These are phyloP conservation scores for Xylariales sp. DNA, from an alignment of 2,329 filamentous ascomycete genomes.

Conservation along the genomic window DNA sequence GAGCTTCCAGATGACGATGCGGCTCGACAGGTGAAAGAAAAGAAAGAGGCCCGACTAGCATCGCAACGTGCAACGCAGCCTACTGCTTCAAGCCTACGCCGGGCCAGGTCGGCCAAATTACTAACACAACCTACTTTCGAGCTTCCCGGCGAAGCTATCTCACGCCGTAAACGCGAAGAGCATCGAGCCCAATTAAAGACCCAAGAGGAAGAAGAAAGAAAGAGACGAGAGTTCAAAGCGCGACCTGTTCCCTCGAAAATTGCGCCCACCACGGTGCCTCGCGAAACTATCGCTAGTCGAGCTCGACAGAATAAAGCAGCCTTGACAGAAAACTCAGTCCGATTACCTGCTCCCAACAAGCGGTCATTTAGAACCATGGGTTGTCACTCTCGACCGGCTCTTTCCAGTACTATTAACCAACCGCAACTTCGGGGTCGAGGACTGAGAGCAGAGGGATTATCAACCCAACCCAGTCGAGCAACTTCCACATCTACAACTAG, in stretches of 20 bases:
- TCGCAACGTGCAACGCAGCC: conserved; percentile 49
- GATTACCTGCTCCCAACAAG: conserved; percentile 45
- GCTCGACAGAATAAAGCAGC: conserved; percentile 60
- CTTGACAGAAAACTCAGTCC: conserved; percentile 45
- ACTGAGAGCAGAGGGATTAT: conserved; percentile 35
- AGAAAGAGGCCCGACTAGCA: conserved; percentile 62
- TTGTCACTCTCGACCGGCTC: conserved; percentile 49
- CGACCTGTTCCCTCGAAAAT: conserved; percentile 63
- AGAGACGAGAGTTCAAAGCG: conserved; percentile 72
- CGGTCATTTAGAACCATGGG: conserved; percentile 42
- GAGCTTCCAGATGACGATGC: conserved; percentile 73
- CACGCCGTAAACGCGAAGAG: conserved; percentile 65
- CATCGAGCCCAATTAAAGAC: conserved; percentile 64
- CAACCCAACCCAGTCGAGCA: conserved; percentile 50
- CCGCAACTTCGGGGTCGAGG: conserved; percentile 46
- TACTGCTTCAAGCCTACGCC: conserved; percentile 54
- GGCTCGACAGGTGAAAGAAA: conserved; percentile 53
- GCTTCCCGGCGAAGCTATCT: conserved; percentile 71
- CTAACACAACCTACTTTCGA: conserved; percentile 69
- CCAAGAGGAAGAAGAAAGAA: conserved; percentile 70
- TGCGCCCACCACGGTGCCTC: conserved; percentile 57
- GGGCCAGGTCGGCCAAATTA: conserved; percentile 63
- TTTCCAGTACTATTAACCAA: conserved; percentile 47
- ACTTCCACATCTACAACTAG: conserved; percentile 61
- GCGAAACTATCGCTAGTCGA: conserved; percentile 69